These are phyloP conservation scores for Euphorbia pulcherrima DNA, from an alignment of 345 rosid species.

Conservation along the genomic window DNA sequence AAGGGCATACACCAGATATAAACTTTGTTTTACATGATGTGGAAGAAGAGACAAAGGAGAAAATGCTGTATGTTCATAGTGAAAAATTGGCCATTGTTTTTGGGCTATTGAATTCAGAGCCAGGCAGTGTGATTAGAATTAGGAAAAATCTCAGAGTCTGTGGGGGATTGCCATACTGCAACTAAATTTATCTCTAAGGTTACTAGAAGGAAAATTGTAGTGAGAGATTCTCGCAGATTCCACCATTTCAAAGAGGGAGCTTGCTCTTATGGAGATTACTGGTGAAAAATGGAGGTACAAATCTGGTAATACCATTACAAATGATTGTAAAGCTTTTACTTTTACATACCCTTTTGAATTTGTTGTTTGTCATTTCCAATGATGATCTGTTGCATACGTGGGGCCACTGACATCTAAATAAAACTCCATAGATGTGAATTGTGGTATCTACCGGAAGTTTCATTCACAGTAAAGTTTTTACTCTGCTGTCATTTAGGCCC, in stretches of 20 bases:
- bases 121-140: slow-evolving; percentile 15
- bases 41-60: slow-evolving; percentile 19
- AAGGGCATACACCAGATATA: slow-evolving; percentile 16
- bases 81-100: slow-evolving; percentile 20
- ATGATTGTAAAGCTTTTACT: background rate
- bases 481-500: too few relatives aligned
- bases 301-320: background rate
- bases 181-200: slow-evolving; percentile 20
- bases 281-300: slow-evolving; percentile 5
- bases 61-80: slow-evolving; percentile 11
- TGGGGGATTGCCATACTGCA: slow-evolving; percentile 21
- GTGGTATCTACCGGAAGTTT: background rate
- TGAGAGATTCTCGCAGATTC: slow-evolving; percentile 21
- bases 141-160: slow-evolving; percentile 16
- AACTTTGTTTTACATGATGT: slow-evolving; percentile 16
- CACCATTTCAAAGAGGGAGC: slow-evolving; percentile 19
- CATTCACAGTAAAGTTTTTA: too few relatives aligned
- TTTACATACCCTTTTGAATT: background rate
- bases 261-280: slow-evolving; percentile 21
- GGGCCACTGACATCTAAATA: slow-evolving; percentile 1
- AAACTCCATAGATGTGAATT: background rate
- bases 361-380: background rate
- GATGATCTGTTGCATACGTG: background rate
- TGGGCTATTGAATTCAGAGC: slow-evolving; percentile 14
- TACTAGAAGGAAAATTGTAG: slow-evolving; percentile 13